Evolutionary conservation across 1,284 basidiomycete genomes (phyloP).

Genomic region (Microbotryomycetes sp.): DNA sequence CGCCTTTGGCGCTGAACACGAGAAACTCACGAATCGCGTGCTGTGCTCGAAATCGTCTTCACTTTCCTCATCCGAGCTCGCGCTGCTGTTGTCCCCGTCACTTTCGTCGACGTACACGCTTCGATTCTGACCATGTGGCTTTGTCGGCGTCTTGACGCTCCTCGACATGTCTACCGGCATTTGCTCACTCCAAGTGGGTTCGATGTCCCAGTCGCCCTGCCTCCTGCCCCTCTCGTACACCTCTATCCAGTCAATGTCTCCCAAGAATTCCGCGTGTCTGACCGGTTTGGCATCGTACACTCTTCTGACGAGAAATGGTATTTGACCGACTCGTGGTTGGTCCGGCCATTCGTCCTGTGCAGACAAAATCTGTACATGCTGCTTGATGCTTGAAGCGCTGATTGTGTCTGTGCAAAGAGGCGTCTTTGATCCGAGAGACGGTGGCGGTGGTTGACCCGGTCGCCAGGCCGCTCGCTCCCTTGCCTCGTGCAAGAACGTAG

Average conservation of each 20-base stretch:
- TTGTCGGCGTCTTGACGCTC: background rate
- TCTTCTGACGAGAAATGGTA: conserved; percentile 25
- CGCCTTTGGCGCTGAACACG: no score
- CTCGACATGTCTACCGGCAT: background rate
- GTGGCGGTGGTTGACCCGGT: conserved; percentile 9
- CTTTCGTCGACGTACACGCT: background rate
- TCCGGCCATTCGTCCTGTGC: background rate
- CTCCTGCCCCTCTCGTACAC: conserved; percentile 9
- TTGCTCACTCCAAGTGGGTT: conserved; percentile 4
- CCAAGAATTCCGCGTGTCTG: conserved; percentile 25
- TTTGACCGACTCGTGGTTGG: background rate
- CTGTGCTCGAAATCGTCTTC: no score
- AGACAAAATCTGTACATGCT: conserved; percentile 12
- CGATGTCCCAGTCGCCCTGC: conserved; percentile 28
- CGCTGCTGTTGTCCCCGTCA: background rate
- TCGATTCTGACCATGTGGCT: background rate
- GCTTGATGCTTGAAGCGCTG: conserved; percentile 11
- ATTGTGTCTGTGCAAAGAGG: conserved; percentile 3
- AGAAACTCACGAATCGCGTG: no score
- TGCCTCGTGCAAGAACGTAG: conserved; percentile 17
- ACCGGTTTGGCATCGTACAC: conserved; percentile 33
- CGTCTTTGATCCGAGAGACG: background rate
- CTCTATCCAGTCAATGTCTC: conserved; percentile 28
- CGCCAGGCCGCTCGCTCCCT: background rate
- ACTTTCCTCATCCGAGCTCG: conserved; percentile 1